A percentile compares a stretch with the other conserved stretches of the same genome.
Evolutionary conservation across 306 rosid species (phyloP).

Genomic region (Abrus precatorius): DNA sequence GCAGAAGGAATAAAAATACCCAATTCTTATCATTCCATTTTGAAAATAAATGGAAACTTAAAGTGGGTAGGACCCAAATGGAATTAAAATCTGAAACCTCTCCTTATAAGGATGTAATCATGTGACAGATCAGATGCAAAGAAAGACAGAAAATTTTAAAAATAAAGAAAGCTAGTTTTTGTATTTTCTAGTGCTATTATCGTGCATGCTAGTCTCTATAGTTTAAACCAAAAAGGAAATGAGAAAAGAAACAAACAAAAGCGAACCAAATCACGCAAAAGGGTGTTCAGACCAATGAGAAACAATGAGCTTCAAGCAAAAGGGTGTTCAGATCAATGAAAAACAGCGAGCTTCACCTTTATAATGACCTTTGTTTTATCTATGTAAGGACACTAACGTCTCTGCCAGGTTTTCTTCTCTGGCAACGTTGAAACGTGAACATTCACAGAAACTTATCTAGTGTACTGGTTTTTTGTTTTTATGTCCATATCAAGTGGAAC

Average conservation of each 20-base stretch:
- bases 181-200: too few species aligned
- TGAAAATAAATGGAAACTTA: not conserved
- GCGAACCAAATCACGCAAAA: not conserved
- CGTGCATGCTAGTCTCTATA: not conserved
- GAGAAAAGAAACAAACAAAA: not conserved
- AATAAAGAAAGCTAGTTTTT: not conserved
- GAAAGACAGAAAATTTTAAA: not conserved
- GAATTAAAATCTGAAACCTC: not conserved
- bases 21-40: not conserved
- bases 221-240: not conserved
- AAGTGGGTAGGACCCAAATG: not conserved
- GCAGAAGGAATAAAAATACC: not conserved
- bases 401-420: not conserved
- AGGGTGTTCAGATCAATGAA: conserved; percentile 33
- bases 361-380: not conserved
- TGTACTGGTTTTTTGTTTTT: not conserved
- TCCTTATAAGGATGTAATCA: not conserved
- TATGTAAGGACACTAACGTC: not conserved
- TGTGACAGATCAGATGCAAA: not conserved
- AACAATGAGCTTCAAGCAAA: not conserved
- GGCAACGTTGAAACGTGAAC: not conserved
- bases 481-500: not conserved
- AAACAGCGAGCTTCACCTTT: not conserved
- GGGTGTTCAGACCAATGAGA: conserved; percentile 34
- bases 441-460: not conserved